Conservation (phyloP, 2,329 filamentous ascomycete species). For the Trichoderma koningiopsis region DNA sequence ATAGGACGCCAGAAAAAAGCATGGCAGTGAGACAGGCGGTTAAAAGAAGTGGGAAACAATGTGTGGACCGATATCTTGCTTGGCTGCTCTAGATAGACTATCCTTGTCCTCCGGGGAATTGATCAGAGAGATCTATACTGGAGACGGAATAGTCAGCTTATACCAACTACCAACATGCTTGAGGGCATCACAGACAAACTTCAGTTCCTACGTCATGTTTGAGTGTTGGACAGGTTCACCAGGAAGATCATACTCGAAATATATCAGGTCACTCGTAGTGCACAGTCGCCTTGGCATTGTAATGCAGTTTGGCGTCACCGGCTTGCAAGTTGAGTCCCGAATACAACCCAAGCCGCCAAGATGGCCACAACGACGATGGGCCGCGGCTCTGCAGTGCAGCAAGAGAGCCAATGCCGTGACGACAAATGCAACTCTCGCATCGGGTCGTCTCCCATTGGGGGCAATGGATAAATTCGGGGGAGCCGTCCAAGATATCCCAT, state of each 20-base stretch:
- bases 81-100: not conserved
- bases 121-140: conserved; percentile 2
- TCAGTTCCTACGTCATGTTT: conserved; percentile 1
- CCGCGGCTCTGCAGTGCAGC: not conserved
- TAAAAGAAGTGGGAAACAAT: not conserved
- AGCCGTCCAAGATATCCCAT: conserved; percentile 11
- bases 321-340: not conserved
- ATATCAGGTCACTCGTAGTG: not conserved
- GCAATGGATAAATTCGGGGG: conserved; percentile 3
- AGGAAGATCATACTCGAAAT: not conserved
- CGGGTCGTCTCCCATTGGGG: conserved; percentile 9
- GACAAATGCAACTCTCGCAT: conserved; percentile 7
- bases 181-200: not conserved
- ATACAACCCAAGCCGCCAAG: conserved; percentile 13
- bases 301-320: conserved; percentile 11
- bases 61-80: not conserved
- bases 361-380: not conserved
- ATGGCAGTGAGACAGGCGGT: not conserved
- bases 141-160: conserved; percentile 5
- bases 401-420: not conserved
- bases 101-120: not conserved
- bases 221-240: not conserved
- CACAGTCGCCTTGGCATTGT: not conserved
- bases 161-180: not conserved
- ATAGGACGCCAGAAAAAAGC: not conserved